Evolutionary conservation across 192 early-diverging fungal species (phyloP).

Genomic region (Chytriomyces confervae): DNA sequence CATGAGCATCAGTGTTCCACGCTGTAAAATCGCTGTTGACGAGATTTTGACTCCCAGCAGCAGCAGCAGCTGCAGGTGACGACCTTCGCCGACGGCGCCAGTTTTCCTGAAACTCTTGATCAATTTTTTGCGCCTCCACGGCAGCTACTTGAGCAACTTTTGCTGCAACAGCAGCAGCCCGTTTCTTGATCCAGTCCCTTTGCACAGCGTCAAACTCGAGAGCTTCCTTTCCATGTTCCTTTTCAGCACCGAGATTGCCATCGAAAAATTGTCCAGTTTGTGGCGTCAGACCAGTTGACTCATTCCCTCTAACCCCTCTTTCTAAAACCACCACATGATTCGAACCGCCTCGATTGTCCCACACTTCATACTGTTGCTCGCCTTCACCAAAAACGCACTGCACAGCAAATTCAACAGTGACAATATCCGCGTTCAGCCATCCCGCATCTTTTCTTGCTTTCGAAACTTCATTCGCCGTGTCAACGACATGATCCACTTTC

Average conservation of each 20-base stretch:
- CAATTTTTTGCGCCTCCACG: background rate
- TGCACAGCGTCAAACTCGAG: background rate
- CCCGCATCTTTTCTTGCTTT: background rate
- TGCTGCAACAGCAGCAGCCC: background rate
- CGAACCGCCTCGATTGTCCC: constrained; percentile 2
- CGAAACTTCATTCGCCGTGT: background rate
- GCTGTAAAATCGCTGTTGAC: too few relatives aligned
- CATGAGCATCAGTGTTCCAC: too few relatives aligned
- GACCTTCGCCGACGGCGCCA: too few relatives aligned
- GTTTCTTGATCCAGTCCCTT: background rate
- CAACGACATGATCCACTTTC: background rate
- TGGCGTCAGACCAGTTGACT: background rate
- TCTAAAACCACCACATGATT: constrained; percentile 14
- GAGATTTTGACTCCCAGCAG: too few relatives aligned
- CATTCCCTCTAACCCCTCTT: background rate
- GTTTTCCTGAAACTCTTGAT: background rate
- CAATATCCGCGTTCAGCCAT: background rate
- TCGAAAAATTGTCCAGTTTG: background rate
- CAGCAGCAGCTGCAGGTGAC: too few relatives aligned
- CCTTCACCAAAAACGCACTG: background rate
- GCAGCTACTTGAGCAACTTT: background rate
- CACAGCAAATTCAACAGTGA: constrained; percentile 9
- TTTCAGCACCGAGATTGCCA: background rate
- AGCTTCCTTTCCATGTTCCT: background rate
- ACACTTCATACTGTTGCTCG: background rate